Conservation (phyloP, 2,329 filamentous ascomycete genomes). For the Leptographium procerum region DNA sequence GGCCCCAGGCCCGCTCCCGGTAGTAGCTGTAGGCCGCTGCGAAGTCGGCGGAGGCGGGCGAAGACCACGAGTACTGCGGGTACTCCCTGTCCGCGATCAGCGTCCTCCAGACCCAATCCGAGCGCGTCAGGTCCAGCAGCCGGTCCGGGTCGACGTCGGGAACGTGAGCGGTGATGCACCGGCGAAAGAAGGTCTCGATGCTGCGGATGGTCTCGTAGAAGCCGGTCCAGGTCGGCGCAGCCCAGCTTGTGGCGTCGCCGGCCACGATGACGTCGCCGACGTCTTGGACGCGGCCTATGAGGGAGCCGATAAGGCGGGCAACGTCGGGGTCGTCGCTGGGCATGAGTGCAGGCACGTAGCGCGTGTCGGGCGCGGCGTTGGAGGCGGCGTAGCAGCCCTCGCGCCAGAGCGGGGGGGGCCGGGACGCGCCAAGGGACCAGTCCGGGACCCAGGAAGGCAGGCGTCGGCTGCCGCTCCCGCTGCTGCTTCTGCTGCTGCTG, state of each 20-base stretch:
- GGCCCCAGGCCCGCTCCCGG: neutral
- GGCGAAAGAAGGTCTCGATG: neutral
- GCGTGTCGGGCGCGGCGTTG: neutral
- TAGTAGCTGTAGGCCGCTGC: neutral
- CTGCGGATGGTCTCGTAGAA: neutral
- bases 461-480: neutral
- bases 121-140: neutral
- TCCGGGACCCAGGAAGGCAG: neutral
- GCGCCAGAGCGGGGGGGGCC: neutral
- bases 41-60: neutral
- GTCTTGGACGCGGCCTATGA: neutral
- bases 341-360: neutral
- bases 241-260: neutral
- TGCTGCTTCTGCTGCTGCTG: too few relatives aligned
- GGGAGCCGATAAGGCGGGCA: neutral
- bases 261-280: neutral
- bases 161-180: neutral
- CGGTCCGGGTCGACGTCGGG: neutral
- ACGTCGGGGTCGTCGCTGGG: neutral
- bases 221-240: neutral
- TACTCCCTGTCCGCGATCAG: neutral
- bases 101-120: neutral
- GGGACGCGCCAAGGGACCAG: neutral
- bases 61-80: neutral
- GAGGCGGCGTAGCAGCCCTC: neutral